A percentile compares a stretch with the other conserved stretches of the same genome.
phyloP scores from a whole-genome alignment of 2,329 filamentous ascomycete species.

The Rasamsonia emersonii region DNA sequence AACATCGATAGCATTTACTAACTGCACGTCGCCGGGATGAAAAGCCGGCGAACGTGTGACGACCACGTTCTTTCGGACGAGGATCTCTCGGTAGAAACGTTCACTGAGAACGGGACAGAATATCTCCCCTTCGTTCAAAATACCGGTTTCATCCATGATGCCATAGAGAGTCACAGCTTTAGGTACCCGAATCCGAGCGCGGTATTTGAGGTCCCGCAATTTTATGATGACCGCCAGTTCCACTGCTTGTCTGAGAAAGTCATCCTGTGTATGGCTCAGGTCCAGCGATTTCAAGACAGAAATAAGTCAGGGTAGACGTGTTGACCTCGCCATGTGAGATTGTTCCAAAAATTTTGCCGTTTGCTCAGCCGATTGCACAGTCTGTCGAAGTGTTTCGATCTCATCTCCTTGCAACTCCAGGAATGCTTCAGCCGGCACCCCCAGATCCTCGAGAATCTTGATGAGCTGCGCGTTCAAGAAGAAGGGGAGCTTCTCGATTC shows the following conservation, averaged over 20 bases:
- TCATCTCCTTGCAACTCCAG: conserved; percentile 55
- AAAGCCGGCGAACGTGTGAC: conserved; percentile 74
- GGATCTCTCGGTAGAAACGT: conserved; percentile 19
- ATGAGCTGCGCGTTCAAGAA: conserved; percentile 72
- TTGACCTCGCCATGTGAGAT: conserved; percentile 52
- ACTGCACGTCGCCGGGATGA: conserved; percentile 72
- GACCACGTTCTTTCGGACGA: conserved; percentile 40
- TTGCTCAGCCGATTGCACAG: conserved; percentile 52
- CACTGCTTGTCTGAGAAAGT: conserved; percentile 61
- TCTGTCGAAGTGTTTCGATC: conserved; percentile 49
- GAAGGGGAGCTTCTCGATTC: conserved; percentile 57
- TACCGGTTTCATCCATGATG: conserved; percentile 71
- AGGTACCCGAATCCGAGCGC: conserved; percentile 62
- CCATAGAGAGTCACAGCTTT: conserved; percentile 71
- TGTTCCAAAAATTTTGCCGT: conserved; percentile 56
- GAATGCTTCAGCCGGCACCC: conserved; percentile 52
- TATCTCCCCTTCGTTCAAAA: conserved; percentile 58
- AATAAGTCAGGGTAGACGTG: conserved; percentile 56
- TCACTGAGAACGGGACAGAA: conserved; percentile 52
- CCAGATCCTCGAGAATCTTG: conserved; percentile 77
- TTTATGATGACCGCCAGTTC: conserved; percentile 63
- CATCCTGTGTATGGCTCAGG: conserved; percentile 58
- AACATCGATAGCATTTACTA: conserved; percentile 51
- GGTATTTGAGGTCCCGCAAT: conserved; percentile 68
- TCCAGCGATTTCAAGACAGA: conserved; percentile 46